Evolutionary conservation across 495 filamentous ascomycete genomes (phyloP), one percentile per base, ranked within the genome.

Genomic region (Penicillium canariense): DNA sequence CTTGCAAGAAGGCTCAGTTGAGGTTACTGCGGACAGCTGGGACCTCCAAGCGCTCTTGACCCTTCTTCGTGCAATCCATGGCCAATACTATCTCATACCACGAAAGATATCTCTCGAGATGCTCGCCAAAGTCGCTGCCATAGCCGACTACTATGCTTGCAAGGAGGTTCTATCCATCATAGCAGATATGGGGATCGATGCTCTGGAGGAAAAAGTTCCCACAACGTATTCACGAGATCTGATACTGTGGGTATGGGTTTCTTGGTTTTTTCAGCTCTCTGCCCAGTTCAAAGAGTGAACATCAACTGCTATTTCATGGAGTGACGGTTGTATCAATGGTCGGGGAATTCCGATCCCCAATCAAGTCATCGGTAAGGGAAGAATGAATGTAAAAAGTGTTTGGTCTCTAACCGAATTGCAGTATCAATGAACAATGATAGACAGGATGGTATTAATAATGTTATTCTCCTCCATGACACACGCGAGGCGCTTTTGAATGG

Each of bases 61-160:
- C 47, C 42, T 83, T 6, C 58, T 86, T 50, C 71, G 77, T 22
- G 68, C 77, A 14, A 70, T 85, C 17, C 82, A 87, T 65, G 56
- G 71, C 36, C 70, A 71, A 9, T 71, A 66, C 12, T 44, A 67
- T 18, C 49, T 68, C 5, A 63, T 85, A n/a, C 78, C 80, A 0
- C 45, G 55, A 9, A 44, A 56, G 1, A 31, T 82, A 2, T 58
- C 61, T 11, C 50, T 82, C 1, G 72, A 79, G 9, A 72, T 70
- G 31, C 71, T 84, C 8, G 72, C 74, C 2, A 72, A 79, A 48
- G 65, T 83, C 43, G 72, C 77, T 27, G 66, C 76, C 6, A 58
- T 84, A 23, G 72, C 78, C 14, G 79, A 84, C 56, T 75, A 75
- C 48, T 81, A 83, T 47, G 60, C 73, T 32, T 76, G 78, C 54